phyloP scores from a whole-genome alignment of 495 filamentous ascomycete genomes.

The Polyplosphaeria fusca region DNA sequence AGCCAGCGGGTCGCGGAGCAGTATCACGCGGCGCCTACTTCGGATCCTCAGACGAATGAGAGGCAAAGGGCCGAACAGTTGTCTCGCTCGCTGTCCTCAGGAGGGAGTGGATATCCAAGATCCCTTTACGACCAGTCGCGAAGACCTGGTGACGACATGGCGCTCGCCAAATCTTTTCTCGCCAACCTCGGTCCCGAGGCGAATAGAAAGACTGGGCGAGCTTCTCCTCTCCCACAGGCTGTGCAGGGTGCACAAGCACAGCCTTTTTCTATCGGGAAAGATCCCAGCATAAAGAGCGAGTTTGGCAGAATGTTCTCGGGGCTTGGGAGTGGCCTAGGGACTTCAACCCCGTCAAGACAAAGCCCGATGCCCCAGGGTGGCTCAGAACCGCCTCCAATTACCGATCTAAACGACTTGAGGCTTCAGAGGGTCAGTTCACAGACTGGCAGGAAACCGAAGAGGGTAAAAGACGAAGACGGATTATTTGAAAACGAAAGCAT shows the following conservation, averaged over 20 bases:
- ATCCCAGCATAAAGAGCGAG: conserved; percentile 85
- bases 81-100: conserved; percentile 26
- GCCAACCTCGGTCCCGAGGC: conserved; percentile 58
- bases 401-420: conserved; percentile 15
- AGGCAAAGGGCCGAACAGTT: conserved; percentile 27
- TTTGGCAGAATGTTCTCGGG: conserved; percentile 89
- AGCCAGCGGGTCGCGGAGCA: conserved; percentile 22
- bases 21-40: conserved; percentile 30
- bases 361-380: conserved; percentile 47
- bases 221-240: conserved; percentile 83
- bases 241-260: conserved; percentile 88
- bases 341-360: conserved; percentile 53
- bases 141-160: conserved; percentile 35
- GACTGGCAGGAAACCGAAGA: conserved; percentile 55
- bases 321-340: conserved; percentile 78
- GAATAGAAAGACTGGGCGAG: conserved; percentile 58
- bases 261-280: conserved; percentile 66
- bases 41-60: conserved; percentile 28
- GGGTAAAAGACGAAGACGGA: conserved; percentile 53
- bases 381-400: conserved; percentile 10
- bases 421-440: conserved; percentile 46
- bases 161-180: conserved; percentile 40
- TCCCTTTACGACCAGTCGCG: conserved; percentile 27
- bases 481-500: conserved; percentile 57
- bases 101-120: conserved; percentile 16